These are phyloP conservation scores for Rhizophagus clarus DNA, from an alignment of 192 early-diverging fungal genomes.

Conservation along the genomic window DNA sequence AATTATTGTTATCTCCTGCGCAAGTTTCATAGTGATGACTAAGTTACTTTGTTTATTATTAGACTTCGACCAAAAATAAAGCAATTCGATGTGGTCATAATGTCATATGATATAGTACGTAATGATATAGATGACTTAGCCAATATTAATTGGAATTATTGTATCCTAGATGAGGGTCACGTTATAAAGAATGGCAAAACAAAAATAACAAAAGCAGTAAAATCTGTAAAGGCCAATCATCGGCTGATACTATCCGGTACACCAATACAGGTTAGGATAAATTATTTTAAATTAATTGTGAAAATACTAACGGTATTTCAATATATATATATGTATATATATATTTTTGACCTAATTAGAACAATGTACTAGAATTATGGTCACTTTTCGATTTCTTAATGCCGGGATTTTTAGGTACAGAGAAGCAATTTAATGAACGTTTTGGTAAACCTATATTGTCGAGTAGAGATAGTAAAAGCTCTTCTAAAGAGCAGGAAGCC, in stretches of 20 bases:
- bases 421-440: conserved; percentile 92
- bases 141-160: conserved; percentile 86
- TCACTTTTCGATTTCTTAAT: conserved; percentile 98
- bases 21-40: background rate
- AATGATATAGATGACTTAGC: conserved; percentile 89
- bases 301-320: background rate
- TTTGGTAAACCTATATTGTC: conserved; percentile 92
- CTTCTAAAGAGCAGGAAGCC: conserved; percentile 65
- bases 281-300: conserved; percentile 1
- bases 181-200: conserved; percentile 95
- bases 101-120: conserved; percentile 96
- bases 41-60: background rate
- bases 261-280: conserved; percentile 70
- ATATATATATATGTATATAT: too few species aligned
- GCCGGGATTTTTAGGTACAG: conserved; percentile 96
- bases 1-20: conserved; percentile 3
- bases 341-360: conserved; percentile 69
- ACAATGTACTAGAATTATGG: conserved; percentile 98
- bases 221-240: conserved; percentile 83
- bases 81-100: conserved; percentile 81
- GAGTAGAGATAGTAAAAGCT: conserved; percentile 86
- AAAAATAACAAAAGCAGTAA: conserved; percentile 92
- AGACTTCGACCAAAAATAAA: conserved; percentile 57
- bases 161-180: conserved; percentile 97
- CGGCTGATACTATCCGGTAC: conserved; percentile 96